Percentiles rank a stretch among this genome's conserved stretches.
Conservation (phyloP, 2,329 filamentous ascomycete species). For the Fusarium tjaetaba region DNA sequence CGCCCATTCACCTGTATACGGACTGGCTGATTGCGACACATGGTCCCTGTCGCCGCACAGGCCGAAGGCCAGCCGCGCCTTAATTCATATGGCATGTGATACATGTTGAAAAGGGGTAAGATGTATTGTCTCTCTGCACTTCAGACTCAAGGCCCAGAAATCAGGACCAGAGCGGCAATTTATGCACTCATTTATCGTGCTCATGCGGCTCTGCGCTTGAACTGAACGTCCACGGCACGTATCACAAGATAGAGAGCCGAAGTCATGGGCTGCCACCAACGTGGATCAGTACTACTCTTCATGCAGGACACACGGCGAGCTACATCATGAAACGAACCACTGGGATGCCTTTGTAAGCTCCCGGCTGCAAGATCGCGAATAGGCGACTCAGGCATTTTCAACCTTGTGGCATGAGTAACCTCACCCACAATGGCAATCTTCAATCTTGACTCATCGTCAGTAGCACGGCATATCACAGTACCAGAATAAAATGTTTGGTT, state of each 20-base stretch:
- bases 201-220: constrained; percentile 4
- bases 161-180: background rate
- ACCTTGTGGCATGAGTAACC: background rate
- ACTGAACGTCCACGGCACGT: constrained; percentile 1
- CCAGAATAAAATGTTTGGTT: background rate
- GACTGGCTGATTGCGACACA: constrained; percentile 32
- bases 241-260: constrained; percentile 8
- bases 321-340: constrained; percentile 8
- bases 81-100: background rate
- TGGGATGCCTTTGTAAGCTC: background rate
- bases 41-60: constrained; percentile 38
- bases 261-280: background rate
- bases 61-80: background rate
- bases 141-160: background rate
- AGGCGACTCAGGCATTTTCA: background rate
- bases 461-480: background rate
- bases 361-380: background rate
- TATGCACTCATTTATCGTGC: background rate
- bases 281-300: background rate
- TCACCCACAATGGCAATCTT: background rate
- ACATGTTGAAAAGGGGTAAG: constrained; percentile 2
- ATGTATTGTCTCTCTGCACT: background rate
- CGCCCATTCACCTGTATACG: constrained; percentile 26
- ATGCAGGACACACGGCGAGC: constrained; percentile 2
- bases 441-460: background rate